Percentiles rank a stretch among this genome's conserved stretches.
Evolutionary conservation across 768 basidiomycete species (phyloP).

Genomic region (Hebeloma cylindrosporum): DNA sequence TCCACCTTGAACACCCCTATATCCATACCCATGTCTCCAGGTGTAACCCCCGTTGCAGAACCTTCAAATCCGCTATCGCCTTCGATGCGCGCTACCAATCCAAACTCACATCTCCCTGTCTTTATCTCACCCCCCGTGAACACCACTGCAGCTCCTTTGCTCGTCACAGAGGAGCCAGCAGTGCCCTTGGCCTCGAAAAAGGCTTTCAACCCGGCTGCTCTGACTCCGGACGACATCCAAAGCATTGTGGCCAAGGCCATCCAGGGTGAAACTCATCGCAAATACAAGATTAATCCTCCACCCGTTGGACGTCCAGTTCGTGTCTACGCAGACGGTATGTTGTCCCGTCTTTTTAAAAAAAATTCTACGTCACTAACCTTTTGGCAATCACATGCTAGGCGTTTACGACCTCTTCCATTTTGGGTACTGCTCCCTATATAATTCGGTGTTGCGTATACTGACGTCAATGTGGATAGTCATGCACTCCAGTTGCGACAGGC

Average conservation of each 20-base stretch:
- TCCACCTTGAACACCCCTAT: slow-evolving; percentile 52
- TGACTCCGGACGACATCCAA: slow-evolving; percentile 78
- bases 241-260: slow-evolving; percentile 76
- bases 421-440: slow-evolving; percentile 52
- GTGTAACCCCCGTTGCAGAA: slow-evolving; percentile 14
- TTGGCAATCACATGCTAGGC: slow-evolving; percentile 44
- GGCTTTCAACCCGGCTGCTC: slow-evolving; percentile 61
- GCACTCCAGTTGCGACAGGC: slow-evolving; percentile 95
- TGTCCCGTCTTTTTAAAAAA: slow-evolving; percentile 8
- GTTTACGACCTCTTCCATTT: slow-evolving; percentile 99
- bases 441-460: not conserved
- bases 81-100: slow-evolving; percentile 20
- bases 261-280: slow-evolving; percentile 60
- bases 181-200: slow-evolving; percentile 37
- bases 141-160: slow-evolving; percentile 23
- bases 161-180: slow-evolving; percentile 41
- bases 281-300: slow-evolving; percentile 86
- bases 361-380: slow-evolving; percentile 30
- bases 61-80: slow-evolving; percentile 18
- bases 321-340: slow-evolving; percentile 90
- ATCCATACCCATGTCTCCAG: slow-evolving; percentile 6
- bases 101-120: slow-evolving; percentile 31
- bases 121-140: slow-evolving; percentile 35
- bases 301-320: slow-evolving; percentile 79
- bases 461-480: slow-evolving; percentile 54